Evolutionary conservation across 176 grass and related monocot species (phyloP).

Genomic region (Carex scoparia): DNA sequence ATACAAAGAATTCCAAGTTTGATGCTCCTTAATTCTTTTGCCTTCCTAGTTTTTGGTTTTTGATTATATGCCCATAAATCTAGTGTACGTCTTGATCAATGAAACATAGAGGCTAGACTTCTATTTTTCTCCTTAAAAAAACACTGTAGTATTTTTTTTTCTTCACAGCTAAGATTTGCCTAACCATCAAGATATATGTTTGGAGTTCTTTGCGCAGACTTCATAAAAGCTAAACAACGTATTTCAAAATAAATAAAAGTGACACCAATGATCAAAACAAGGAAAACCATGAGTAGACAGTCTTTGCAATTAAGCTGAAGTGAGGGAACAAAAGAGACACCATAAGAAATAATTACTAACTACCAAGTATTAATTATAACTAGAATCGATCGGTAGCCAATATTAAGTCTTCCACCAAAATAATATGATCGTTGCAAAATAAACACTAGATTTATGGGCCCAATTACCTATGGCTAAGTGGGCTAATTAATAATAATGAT

Average conservation of each 20-base stretch:
- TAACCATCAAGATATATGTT: background rate
- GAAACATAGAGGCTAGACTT: no score
- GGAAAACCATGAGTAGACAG: background rate
- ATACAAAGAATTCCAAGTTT: no score
- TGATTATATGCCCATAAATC: no score
- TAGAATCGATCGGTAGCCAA: background rate
- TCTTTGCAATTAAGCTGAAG: background rate
- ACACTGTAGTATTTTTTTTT: no score
- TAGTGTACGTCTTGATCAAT: no score
- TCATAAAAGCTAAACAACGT: background rate
- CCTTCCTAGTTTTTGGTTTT: no score
- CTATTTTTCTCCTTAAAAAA: no score
- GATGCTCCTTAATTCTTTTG: no score
- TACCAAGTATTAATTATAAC: background rate
- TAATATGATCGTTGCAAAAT: background rate
- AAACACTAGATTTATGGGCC: background rate
- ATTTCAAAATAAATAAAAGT: background rate
- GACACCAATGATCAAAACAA: background rate
- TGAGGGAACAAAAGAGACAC: background rate
- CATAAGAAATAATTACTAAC: background rate
- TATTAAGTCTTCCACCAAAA: background rate
- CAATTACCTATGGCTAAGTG: background rate
- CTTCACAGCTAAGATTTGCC: no score
- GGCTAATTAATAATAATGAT: background rate
- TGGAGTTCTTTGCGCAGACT: background rate